Base-by-base conservation (phyloP, 73 alveolate species). In the Paramecium primaurelia region DNA sequence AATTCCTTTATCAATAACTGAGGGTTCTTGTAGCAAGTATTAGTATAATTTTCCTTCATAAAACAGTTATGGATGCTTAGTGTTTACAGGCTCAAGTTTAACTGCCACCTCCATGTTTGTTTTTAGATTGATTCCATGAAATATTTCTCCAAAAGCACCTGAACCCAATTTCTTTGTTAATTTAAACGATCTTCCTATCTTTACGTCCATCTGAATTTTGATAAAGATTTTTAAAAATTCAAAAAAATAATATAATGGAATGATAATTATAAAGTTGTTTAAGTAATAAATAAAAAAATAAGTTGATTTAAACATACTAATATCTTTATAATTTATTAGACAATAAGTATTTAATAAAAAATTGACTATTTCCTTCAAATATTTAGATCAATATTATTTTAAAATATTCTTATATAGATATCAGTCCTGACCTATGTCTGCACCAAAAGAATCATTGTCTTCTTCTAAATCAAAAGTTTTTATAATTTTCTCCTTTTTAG, bases 141-240 rank as follows among this genome's bases (percentile, higher is more conserved):
- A 92, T 40, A 92, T 92, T 45, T 92, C 95, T 45, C 95, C 95
- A 92, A 92, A 92, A 20, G 94, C 88, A 10, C 95, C 95, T 45
- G 94, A 86, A 30, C 95, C 94, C 44, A 92, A 59, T 83, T 92
- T 92, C 80, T 87, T 92, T 18, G 94, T 89, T 73, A 89, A 58
- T 83, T 89, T 89, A 58, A 89, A 89, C 36, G 94, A 89, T 73
- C 88, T 71, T 26, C 94, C 94, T 71, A 89, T 83, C 77, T 71
- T 89, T 44, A 71, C 88, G 58, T 89, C 94, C 94, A 89, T 88
- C 73, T 86, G 58, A 64, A 59, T 40, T 71, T 87, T 87, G 84
- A 64, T 7, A 64, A 64, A 28, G 84, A 64, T 64, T 64, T 64
- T 64, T 64, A 25, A 64, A 59, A 30, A 28, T 18, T 59, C 80